Evolutionary conservation across 768 basidiomycete species (phyloP).

Genomic region (Naganishia randhawae): DNA sequence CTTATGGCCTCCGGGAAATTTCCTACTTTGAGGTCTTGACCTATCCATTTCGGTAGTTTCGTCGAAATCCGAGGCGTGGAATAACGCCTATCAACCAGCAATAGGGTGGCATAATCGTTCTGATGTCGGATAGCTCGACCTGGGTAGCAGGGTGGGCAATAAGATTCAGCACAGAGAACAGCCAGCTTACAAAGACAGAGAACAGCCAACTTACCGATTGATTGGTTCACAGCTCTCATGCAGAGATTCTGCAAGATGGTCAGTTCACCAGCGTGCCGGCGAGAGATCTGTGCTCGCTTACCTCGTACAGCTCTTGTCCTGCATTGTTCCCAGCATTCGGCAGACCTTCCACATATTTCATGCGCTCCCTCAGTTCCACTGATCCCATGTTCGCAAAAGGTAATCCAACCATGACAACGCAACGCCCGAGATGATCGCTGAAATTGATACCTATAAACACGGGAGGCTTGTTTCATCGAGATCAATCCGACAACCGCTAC

Average conservation of each 20-base stretch:
- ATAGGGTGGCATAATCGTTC: slow-evolving; percentile 83
- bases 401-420: slow-evolving; percentile 79
- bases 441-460: slow-evolving; percentile 58
- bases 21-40: slow-evolving; percentile 59
- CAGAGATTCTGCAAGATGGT: slow-evolving; percentile 43
- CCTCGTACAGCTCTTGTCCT: slow-evolving; percentile 70
- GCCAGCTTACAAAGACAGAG: no score
- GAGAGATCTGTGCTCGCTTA: slow-evolving; percentile 28
- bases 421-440: slow-evolving; percentile 74
- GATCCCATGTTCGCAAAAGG: slow-evolving; percentile 92
- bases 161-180: not conserved
- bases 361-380: slow-evolving; percentile 80
- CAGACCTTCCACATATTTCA: slow-evolving; percentile 73
- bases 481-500: not conserved
- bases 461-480: not conserved
- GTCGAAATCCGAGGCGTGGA: slow-evolving; percentile 61
- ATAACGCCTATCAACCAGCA: slow-evolving; percentile 83
- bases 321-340: slow-evolving; percentile 45
- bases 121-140: slow-evolving; percentile 90
- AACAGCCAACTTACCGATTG: slow-evolving; percentile 65
- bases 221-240: slow-evolving; percentile 81
- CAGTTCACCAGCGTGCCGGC: not conserved
- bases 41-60: slow-evolving; percentile 92
- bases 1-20: slow-evolving; percentile 70
- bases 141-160: slow-evolving; percentile 46